Evolutionary conservation across 345 rosid species (phyloP), one percentile per base, ranked within the genome.

Genomic region (Arabidopsis arenosa): DNA sequence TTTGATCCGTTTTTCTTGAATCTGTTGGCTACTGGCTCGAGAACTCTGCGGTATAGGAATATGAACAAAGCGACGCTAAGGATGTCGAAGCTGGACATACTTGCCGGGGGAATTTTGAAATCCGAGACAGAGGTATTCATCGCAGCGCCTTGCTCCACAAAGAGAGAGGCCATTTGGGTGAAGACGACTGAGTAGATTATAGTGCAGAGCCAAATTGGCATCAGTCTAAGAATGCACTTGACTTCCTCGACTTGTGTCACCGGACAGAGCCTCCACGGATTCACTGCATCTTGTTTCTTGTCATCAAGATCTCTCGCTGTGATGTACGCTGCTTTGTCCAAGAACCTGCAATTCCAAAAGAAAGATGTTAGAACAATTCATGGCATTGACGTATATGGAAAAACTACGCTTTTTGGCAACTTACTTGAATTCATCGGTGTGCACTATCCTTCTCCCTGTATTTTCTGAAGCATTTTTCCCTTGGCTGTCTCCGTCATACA

Each of bases 41-140:
- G 79, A 43, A 96, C 87, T 80, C 88, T 76, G 4, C 99, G 85
- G 67, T 90, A 88, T 9, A 93, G 80, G 86, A 96, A 93, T 37
- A 96, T 91, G 88, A 96, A 96, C 55, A 81, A 9, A 11, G 96
- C 99, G 1, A 96, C 99, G 18, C 98, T 93, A 5, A 91, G 73
- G 65, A 93, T 96, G 83, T 96, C 99, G 15, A 96, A 96, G 86
- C 97, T 87, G 18, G 99, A 96, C 99, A 96, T 96, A 86, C 98
- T 87, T 15, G 99, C 98, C 0, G 99, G 86, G 2, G 99, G 99
- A 73, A 96, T 82, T 67, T 76, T 84, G 86, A 96, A 96, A 67
- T 84, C 77, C 3, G 90, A 82, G 66, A 96, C 51, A 1, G 76
- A 78, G 13, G 98, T 96, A 70, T 86, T 96, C 99, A 96, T 96